Base-by-base conservation (phyloP, 2,329 filamentous ascomycete species). In the Ceratocystis variospora region DNA sequence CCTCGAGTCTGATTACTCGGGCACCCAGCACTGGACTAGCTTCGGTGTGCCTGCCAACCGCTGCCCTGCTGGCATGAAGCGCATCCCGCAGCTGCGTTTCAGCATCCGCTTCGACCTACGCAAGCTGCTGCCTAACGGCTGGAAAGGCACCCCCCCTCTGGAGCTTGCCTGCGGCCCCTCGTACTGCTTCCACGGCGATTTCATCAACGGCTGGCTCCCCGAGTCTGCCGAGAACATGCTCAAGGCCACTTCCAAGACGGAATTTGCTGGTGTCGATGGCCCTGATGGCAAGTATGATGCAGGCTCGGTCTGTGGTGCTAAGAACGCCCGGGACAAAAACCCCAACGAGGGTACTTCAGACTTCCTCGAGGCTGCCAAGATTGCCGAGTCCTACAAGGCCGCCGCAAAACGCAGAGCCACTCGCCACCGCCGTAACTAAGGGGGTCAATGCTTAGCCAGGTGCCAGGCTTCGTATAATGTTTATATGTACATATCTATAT, bases 71-170 rank as follows among this genome's bases (percentile, higher is more conserved):
- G 76, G 75, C 67, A 79, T 76, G 74, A 77, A 77, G 70, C 72
- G 73, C 4, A 79, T 80, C 73, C 77, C 78, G 3, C 77, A 78
- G 70, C 75, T 80, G 6, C 76, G 78, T 62, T 79, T 79, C 73
- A 76, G 74, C 55, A 76, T 79, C 68, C 76, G 78, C 50, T 80
- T 79, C 70, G 78, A 80, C 66, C 71, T 78, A 5, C 75, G 77
- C 66, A 75, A 75, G 59, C 72, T 71, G 0, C 70, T 80, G 3
- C 76, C 78, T 2, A 72, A 76, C 55, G 78, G 78, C 22, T 80
- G 78, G 78, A 73, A 68, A 45, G 78, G 78, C 53, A 72, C 71
- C 0, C 74, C 78, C 0, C 79, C 78, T 0, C 69, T 79, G 25
- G 75, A 78, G 72, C 73, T 79, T 0, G 73, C 78, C 0, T 78